Conservation (phyloP, 2,329 filamentous ascomycete species). For the Botrytis aclada region DNA sequence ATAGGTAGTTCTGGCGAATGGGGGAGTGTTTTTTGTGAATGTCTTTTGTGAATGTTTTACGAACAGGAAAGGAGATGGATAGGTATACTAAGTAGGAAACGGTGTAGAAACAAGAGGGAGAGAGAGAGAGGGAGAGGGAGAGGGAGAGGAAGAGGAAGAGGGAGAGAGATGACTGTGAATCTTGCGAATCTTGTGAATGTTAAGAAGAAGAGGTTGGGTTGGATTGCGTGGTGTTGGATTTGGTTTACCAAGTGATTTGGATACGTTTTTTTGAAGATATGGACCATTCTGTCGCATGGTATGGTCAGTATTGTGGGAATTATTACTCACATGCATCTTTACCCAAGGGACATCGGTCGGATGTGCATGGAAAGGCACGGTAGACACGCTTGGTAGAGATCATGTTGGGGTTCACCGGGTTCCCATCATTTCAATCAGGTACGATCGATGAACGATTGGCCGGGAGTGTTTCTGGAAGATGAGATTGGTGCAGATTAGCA, state of each 20-base stretch:
- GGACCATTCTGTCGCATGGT: background rate
- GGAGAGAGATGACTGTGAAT: background rate
- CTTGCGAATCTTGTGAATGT: background rate
- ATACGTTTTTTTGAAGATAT: background rate
- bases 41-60: background rate
- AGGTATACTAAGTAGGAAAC: background rate
- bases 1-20: background rate
- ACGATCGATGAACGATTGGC: background rate
- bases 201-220: conserved; percentile 2
- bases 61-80: background rate
- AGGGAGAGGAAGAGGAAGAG: background rate
- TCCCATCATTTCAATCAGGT: background rate
- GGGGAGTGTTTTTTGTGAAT: background rate
- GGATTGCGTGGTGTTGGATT: too few species aligned
- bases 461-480: background rate
- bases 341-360: background rate
- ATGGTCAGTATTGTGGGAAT: background rate
- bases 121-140: background rate
- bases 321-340: background rate
- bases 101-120: background rate
- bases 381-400: background rate
- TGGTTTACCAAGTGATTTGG: background rate
- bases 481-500: background rate
- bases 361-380: background rate
- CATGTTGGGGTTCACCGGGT: background rate